Evolutionary conservation across 805 yeast species (phyloP).

Genomic region (Brettanomyces nanus): DNA sequence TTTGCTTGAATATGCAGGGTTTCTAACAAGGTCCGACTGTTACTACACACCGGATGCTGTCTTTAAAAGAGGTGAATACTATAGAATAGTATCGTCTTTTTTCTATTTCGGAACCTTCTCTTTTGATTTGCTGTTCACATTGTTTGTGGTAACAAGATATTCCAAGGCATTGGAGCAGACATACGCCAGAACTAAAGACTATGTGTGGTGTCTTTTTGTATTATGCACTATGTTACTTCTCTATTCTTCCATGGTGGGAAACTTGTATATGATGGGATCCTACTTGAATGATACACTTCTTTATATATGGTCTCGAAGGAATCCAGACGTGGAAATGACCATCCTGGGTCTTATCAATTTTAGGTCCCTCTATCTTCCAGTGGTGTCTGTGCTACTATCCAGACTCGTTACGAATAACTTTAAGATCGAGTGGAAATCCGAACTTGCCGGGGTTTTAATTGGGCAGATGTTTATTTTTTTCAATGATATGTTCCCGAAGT

Average conservation of each 20-base stretch:
- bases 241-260: constrained; percentile 22
- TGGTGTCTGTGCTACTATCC: constrained; percentile 23
- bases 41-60: constrained; percentile 30
- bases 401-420: constrained; percentile 5
- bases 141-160: constrained; percentile 30
- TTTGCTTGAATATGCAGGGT: constrained; percentile 26
- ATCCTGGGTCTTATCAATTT: constrained; percentile 35
- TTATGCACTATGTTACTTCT: constrained; percentile 23
- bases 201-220: constrained; percentile 30
- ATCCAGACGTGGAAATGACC: constrained; percentile 32
- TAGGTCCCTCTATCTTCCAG: constrained; percentile 36
- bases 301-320: constrained; percentile 40
- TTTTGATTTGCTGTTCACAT: constrained; percentile 25
- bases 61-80: constrained; percentile 30
- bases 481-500: constrained; percentile 34
- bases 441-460: constrained; percentile 30
- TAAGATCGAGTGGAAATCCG: constrained; percentile 8
- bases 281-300: constrained; percentile 30
- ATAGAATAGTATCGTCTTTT: constrained; percentile 30
- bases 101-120: constrained; percentile 34
- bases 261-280: constrained; percentile 30
- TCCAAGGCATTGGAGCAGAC: constrained; percentile 32
- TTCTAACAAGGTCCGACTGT: constrained; percentile 24
- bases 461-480: constrained; percentile 36
- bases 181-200: constrained; percentile 26